Evolutionary conservation across 257 asterid genomes (phyloP).

Genomic region (Nicotiana undulata): DNA sequence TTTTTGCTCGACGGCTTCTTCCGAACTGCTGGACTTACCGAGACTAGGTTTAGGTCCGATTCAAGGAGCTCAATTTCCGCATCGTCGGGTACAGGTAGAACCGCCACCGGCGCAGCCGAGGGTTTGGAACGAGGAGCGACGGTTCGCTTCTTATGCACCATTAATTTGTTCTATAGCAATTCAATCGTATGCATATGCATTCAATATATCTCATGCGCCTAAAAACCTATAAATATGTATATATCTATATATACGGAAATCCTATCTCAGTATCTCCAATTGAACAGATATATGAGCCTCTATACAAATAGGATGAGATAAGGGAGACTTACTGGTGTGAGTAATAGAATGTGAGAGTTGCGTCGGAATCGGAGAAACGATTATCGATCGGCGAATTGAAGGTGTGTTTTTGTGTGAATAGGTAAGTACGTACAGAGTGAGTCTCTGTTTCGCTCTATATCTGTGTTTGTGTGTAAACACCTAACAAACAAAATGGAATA

Average conservation of each 20-base stretch:
- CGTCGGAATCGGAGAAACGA: not conserved
- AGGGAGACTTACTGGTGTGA: not conserved
- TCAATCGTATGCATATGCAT: constrained; percentile 15
- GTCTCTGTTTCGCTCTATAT: not conserved
- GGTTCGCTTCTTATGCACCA: constrained; percentile 51
- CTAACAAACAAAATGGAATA: constrained; percentile 12
- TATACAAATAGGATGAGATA: not conserved
- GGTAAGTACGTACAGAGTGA: not conserved
- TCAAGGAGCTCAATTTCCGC: not conserved
- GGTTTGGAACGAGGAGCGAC: constrained; percentile 36
- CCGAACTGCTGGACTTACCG: not conserved
- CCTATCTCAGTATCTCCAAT: not conserved
- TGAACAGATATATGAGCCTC: not conserved
- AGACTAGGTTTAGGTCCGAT: not conserved
- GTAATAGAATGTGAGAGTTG: not conserved
- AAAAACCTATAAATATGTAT: not conserved
- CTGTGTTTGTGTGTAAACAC: not conserved
- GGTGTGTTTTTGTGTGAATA: not conserved
- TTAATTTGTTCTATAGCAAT: constrained; percentile 13
- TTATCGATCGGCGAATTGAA: not conserved
- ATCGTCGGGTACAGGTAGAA: not conserved
- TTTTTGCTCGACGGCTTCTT: not conserved
- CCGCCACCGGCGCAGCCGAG: constrained; percentile 19
- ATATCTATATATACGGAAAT: not conserved
- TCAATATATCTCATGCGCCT: not conserved